These are phyloP conservation scores for Yamadazyma aaseri DNA, from an alignment of 1,139 yeast genomes.

Conservation along the genomic window DNA sequence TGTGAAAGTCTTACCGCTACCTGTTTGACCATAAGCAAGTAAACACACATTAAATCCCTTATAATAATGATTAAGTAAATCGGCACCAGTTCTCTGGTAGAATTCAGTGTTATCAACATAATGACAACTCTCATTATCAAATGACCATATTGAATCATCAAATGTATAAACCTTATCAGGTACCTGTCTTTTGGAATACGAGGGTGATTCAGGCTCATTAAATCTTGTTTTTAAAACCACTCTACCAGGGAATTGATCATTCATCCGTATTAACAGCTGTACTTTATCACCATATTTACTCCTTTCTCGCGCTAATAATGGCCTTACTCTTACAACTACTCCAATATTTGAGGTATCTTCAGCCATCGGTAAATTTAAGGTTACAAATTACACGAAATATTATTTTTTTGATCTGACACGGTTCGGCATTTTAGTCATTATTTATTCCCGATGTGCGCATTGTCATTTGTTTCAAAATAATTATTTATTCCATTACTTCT, in stretches of 20 bases:
- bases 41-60: slow-evolving; percentile 74
- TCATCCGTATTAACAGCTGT: slow-evolving; percentile 12
- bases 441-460: background rate
- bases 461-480: too few species aligned
- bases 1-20: slow-evolving; percentile 69
- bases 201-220: background rate
- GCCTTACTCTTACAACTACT: slow-evolving; percentile 49
- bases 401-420: slow-evolving; percentile 3
- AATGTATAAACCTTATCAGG: slow-evolving; percentile 37
- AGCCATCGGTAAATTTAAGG: background rate
- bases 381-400: background rate
- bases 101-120: slow-evolving; percentile 50
- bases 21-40: slow-evolving; percentile 78
- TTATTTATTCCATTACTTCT: too few species aligned
- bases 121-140: slow-evolving; percentile 28
- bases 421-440: background rate
- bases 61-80: slow-evolving; percentile 60
- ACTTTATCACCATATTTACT: slow-evolving; percentile 1
- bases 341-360: slow-evolving; percentile 27
- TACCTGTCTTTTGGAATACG: slow-evolving; percentile 1
- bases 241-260: slow-evolving; percentile 9
- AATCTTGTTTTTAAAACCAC: slow-evolving; percentile 4
- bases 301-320: slow-evolving; percentile 36
- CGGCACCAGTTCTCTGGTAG: slow-evolving; percentile 54
- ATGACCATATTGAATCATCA: slow-evolving; percentile 63